Percentiles rank a stretch among this genome's conserved stretches.
Evolutionary conservation across 2,329 filamentous ascomycete genomes (phyloP).

Genomic region (Bipolaris zeicola): DNA sequence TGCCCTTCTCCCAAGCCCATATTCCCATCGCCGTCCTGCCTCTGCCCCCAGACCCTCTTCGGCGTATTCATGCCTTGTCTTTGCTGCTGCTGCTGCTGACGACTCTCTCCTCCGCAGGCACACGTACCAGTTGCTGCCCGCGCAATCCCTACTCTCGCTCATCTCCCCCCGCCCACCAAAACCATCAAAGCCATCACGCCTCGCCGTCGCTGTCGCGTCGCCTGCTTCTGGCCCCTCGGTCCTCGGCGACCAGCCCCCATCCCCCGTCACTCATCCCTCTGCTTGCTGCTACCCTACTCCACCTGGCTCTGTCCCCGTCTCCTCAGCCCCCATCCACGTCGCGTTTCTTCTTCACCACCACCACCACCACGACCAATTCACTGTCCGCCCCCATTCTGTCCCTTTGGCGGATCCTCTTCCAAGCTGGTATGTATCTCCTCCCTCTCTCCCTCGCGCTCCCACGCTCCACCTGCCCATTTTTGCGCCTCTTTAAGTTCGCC

Average conservation of each 20-base stretch:
- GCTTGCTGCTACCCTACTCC: not conserved
- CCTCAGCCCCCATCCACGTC: not conserved
- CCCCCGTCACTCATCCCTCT: slow-evolving; percentile 1
- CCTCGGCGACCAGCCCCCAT: not conserved
- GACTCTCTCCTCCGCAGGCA: no score
- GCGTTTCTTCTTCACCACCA: not conserved
- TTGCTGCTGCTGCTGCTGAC: no score
- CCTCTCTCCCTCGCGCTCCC: no score
- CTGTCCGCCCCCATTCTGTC: not conserved
- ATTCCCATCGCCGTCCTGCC: slow-evolving; percentile 8
- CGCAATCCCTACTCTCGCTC: no score
- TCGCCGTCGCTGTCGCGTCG: not conserved
- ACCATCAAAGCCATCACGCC: not conserved
- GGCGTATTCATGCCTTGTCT: not conserved
- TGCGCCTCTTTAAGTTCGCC: slow-evolving; percentile 14
- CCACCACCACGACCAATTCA: not conserved
- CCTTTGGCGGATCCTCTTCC: not conserved
- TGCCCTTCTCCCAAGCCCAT: slow-evolving; percentile 6
- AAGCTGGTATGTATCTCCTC: slow-evolving; percentile 16
- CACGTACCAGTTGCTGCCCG: no score
- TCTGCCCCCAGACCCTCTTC: not conserved
- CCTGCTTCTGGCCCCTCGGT: not conserved
- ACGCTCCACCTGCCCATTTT: not conserved
- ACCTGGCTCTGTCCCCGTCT: not conserved
- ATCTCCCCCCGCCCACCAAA: not conserved